phyloP scores from a whole-genome alignment of 768 basidiomycete species.

The Chalciporus pseudorubinellus region DNA sequence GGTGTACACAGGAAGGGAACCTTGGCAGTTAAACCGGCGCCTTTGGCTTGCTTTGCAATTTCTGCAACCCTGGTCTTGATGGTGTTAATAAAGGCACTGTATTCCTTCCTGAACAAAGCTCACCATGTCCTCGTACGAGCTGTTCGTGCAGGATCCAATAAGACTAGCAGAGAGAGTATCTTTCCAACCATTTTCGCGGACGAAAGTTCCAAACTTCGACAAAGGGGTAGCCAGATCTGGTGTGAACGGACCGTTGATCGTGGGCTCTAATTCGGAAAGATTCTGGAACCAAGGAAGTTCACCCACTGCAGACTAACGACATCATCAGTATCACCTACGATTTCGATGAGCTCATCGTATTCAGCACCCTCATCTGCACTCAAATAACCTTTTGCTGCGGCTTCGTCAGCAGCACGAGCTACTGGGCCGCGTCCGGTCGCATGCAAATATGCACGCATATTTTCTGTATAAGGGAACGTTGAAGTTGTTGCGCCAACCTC shows the following conservation, averaged over 20 bases:
- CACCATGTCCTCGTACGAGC: constrained; percentile 96
- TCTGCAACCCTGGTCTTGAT: constrained; percentile 85
- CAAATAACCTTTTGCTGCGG: constrained; percentile 75
- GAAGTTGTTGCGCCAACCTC: constrained; percentile 99
- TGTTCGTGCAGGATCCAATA: constrained; percentile 99
- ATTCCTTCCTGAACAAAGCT: constrained; percentile 4
- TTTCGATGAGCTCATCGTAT: constrained; percentile 93
- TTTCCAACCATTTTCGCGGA: constrained; percentile 88
- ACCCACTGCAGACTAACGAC: neutral
- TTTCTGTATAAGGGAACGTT: constrained; percentile 90
- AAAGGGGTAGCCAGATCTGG: constrained; percentile 94
- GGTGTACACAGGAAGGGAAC: constrained; percentile 88
- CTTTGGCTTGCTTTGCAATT: constrained; percentile 85
- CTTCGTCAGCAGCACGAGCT: constrained; percentile 82
- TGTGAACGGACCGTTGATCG: constrained; percentile 96
- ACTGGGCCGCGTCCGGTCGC: constrained; percentile 89
- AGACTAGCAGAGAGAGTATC: constrained; percentile 87
- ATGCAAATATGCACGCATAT: constrained; percentile 86
- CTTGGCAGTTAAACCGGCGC: constrained; percentile 76
- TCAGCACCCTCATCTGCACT: constrained; percentile 82
- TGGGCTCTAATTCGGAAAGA: constrained; percentile 84
- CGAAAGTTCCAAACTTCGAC: constrained; percentile 79
- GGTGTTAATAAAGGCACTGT: constrained; percentile 3
- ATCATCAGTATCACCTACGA: constrained; percentile 51
- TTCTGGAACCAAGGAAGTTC: constrained; percentile 49